phyloP scores from a whole-genome alignment of 768 basidiomycete species.

The Daedalea quercina region DNA sequence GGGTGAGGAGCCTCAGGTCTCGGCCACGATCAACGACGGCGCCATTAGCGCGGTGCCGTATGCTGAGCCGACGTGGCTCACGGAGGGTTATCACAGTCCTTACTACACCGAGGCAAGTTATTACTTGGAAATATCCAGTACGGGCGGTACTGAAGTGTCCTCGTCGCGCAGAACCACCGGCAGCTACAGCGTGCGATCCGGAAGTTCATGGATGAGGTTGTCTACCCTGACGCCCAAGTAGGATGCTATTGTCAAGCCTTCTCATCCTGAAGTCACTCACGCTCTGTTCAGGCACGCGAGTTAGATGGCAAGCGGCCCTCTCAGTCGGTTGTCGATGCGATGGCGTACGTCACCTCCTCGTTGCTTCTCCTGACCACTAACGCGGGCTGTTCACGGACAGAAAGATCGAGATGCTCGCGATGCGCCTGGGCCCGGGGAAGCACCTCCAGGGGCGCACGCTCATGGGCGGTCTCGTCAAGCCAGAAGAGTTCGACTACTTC shows the following conservation, averaged over 20 bases:
- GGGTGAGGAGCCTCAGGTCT: slow-evolving; percentile 52
- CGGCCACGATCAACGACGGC: slow-evolving; percentile 49
- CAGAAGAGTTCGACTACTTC: slow-evolving; percentile 90
- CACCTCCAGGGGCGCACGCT: slow-evolving; percentile 76
- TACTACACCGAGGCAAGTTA: slow-evolving; percentile 76
- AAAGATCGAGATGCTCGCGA: slow-evolving; percentile 74
- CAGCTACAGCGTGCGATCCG: slow-evolving; percentile 53
- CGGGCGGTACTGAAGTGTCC: slow-evolving; percentile 47
- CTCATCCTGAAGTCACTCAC: not conserved
- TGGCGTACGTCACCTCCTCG: slow-evolving; percentile 60
- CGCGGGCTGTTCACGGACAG: no score
- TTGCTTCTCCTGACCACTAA: slow-evolving; percentile 34
- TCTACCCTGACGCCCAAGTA: slow-evolving; percentile 40
- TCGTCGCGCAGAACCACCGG: slow-evolving; percentile 48
- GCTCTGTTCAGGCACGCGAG: slow-evolving; percentile 49
- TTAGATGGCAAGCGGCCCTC: slow-evolving; percentile 84
- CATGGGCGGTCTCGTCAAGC: slow-evolving; percentile 68
- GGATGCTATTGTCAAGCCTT: not conserved
- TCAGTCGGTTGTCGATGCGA: slow-evolving; percentile 70
- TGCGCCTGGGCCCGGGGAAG: slow-evolving; percentile 92
- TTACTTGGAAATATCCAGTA: not conserved
- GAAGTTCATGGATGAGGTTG: slow-evolving; percentile 60
- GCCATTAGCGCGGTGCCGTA: slow-evolving; percentile 73
- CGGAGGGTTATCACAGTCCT: slow-evolving; percentile 58
- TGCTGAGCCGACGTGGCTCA: slow-evolving; percentile 80